phyloP scores from a whole-genome alignment of 768 basidiomycete species.

The Leccinellum luteum region DNA sequence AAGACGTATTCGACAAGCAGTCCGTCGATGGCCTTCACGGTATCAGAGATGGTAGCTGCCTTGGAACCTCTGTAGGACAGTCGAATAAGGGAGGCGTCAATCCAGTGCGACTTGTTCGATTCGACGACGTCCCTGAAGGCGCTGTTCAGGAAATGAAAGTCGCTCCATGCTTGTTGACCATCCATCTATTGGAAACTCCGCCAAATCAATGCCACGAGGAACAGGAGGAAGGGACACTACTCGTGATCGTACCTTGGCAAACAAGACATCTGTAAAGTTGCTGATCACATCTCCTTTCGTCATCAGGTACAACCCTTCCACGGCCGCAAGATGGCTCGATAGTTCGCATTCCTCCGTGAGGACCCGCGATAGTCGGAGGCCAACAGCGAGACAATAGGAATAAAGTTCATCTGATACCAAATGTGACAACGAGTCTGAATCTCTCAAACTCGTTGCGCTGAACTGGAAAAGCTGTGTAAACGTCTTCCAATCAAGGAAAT shows the following conservation, averaged over 20 bases:
- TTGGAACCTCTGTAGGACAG: slow-evolving; percentile 60
- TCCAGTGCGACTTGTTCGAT: slow-evolving; percentile 50
- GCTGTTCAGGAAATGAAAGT: slow-evolving; percentile 82
- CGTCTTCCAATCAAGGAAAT: slow-evolving; percentile 38
- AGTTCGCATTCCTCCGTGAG: slow-evolving; percentile 66
- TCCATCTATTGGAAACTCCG: slow-evolving; percentile 58
- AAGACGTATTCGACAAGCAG: slow-evolving; percentile 75
- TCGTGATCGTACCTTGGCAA: slow-evolving; percentile 54
- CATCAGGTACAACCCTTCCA: slow-evolving; percentile 76
- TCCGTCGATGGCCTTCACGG: slow-evolving; percentile 63
- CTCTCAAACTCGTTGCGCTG: slow-evolving; percentile 38
- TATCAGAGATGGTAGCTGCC: slow-evolving; percentile 45
- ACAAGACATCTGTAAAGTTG: slow-evolving; percentile 70
- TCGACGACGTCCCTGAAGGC: slow-evolving; percentile 68
- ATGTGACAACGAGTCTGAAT: slow-evolving; percentile 59
- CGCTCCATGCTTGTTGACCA: slow-evolving; percentile 64
- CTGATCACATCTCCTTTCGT: slow-evolving; percentile 73
- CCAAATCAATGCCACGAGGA: background rate
- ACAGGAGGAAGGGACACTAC: background rate
- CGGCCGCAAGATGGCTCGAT: slow-evolving; percentile 56
- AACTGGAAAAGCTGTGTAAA: slow-evolving; percentile 42
- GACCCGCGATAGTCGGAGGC: slow-evolving; percentile 51
- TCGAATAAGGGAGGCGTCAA: slow-evolving; percentile 68
- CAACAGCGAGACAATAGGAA: slow-evolving; percentile 53
- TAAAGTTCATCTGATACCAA: slow-evolving; percentile 62